Evolutionary conservation across 2,329 filamentous ascomycete genomes (phyloP).

Genomic region (Cladosporium sphaerospermum): DNA sequence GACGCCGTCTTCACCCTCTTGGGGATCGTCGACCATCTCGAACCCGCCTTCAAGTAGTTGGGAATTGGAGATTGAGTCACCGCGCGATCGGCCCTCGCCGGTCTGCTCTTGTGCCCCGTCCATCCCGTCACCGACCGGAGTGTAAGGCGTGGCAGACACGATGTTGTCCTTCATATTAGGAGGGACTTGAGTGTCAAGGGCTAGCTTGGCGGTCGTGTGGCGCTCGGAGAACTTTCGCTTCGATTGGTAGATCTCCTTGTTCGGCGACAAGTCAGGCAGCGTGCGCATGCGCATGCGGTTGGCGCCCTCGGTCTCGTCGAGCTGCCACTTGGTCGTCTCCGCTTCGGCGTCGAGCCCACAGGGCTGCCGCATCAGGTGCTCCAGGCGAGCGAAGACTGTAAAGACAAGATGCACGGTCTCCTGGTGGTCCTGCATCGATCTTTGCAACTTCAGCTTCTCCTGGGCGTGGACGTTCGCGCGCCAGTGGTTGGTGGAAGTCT

Average conservation of each 20-base stretch:
- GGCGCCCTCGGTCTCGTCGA: conserved; percentile 90
- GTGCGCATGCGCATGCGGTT: conserved; percentile 90
- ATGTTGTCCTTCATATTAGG: conserved; percentile 26
- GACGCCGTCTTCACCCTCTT: conserved; percentile 75
- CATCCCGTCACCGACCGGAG: conserved; percentile 12
- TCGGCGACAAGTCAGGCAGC: conserved; percentile 65
- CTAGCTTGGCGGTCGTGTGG: conserved; percentile 32
- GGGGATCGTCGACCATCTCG: conserved; percentile 90
- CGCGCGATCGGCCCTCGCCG: conserved; percentile 29
- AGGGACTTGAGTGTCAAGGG: conserved; percentile 25
- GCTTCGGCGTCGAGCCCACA: conserved; percentile 69
- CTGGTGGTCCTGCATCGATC: conserved; percentile 84
- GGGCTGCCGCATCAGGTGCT: conserved; percentile 69
- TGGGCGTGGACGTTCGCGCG: conserved; percentile 91
- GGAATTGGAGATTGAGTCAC: conserved; percentile 37
- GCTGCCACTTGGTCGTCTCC: conserved; percentile 67
- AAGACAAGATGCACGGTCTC: conserved; percentile 77
- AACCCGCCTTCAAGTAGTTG: conserved; percentile 75
- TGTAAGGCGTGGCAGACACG: conserved; percentile 15
- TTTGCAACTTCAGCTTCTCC: conserved; percentile 85
- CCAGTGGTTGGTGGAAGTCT: conserved; percentile 83
- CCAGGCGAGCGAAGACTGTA: conserved; percentile 70
- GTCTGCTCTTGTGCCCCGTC: conserved; percentile 14
- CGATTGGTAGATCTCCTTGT: conserved; percentile 72
- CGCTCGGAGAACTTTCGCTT: conserved; percentile 65